Evolutionary conservation across 148 eudicot species (phyloP), one percentile per base, ranked within the genome.

Genomic region (Chenopodium berlandieri): DNA sequence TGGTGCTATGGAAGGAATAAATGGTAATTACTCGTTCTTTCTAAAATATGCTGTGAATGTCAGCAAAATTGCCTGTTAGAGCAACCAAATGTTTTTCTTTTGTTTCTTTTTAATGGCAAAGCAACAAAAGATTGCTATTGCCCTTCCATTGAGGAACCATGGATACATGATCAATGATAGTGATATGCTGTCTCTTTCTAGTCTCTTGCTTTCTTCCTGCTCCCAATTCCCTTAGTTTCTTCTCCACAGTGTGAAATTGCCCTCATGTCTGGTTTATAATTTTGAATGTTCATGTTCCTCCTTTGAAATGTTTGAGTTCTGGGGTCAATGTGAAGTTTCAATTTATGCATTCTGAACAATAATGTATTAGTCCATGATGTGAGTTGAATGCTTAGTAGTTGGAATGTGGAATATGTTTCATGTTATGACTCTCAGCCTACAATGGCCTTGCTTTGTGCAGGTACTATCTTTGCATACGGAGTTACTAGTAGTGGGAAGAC

Each of bases 1-100:
- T 70, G 95, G 95, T 84, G 92, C 97, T 66, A 94, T 94, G 97
- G 94, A 91, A 73, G 98, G 98, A 62, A 84, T 94, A 69, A 94
- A 92, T 83, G 98, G 98, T 94, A 86, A 86, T 56, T 68, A 80
- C 1, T 46, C 34, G 23, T 74, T 31, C 14, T 74, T 7, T n/a
- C 17, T 0, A 46, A 2, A 62, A 44, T 25, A n/a, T 7, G 34
- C 58, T 72, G 52, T 40, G 20, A 52, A 19, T 50, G 34, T 22
- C 1, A 58, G 30, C 44, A 60, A 50, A 31, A 52, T 27, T 68
- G 44, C 44, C 44, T 40, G 44, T 40, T 40, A 40, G 44, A 40
- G 44, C 44, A 40, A 40, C 44, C 44, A 40, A 40, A 5, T 40
- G 44, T 40, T 40, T 40, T 40, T 40, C 44, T 40, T 40, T 40